Conservation (phyloP, 768 basidiomycete species). For the Collybiopsis confluens region DNA sequence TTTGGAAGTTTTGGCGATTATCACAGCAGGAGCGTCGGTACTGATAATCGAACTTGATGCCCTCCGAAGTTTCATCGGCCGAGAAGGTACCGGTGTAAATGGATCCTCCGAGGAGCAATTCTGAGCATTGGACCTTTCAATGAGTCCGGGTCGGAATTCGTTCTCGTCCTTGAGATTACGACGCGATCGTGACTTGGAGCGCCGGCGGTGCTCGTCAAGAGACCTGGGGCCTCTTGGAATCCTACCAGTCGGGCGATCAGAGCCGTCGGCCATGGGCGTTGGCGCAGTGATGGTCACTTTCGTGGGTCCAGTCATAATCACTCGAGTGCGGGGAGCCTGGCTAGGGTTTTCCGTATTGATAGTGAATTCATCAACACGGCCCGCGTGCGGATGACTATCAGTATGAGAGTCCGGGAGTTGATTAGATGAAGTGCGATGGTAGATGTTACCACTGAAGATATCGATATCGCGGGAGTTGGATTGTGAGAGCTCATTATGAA, state of each 20-base stretch:
- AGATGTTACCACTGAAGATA: slow-evolving; percentile 7
- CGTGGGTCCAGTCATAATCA: slow-evolving; percentile 44
- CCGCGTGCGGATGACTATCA: background rate
- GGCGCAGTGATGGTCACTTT: slow-evolving; percentile 51
- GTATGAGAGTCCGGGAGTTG: slow-evolving; percentile 1
- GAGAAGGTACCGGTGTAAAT: slow-evolving; percentile 29
- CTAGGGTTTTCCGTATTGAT: background rate
- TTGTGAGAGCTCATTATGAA: slow-evolving; percentile 6
- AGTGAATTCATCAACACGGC: background rate
- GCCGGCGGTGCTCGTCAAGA: slow-evolving; percentile 24
- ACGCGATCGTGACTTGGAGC: slow-evolving; percentile 13
- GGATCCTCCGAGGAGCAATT: slow-evolving; percentile 19
- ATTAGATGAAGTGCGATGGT: slow-evolving; percentile 27
- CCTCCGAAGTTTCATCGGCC: slow-evolving; percentile 21
- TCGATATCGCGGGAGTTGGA: background rate
- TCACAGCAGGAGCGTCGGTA: background rate
- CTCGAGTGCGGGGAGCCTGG: slow-evolving; percentile 5
- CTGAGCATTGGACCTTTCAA: slow-evolving; percentile 21
- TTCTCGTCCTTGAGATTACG: slow-evolving; percentile 10
- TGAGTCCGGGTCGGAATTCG: slow-evolving; percentile 21
- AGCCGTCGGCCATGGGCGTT: slow-evolving; percentile 34
- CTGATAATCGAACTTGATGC: background rate
- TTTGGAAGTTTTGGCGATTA: background rate
- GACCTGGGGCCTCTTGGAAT: slow-evolving; percentile 41
- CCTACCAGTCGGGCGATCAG: slow-evolving; percentile 25